These are phyloP conservation scores for Colletotrichum lindemuthianum DNA, from an alignment of 2,329 filamentous ascomycete genomes.

Conservation along the genomic window DNA sequence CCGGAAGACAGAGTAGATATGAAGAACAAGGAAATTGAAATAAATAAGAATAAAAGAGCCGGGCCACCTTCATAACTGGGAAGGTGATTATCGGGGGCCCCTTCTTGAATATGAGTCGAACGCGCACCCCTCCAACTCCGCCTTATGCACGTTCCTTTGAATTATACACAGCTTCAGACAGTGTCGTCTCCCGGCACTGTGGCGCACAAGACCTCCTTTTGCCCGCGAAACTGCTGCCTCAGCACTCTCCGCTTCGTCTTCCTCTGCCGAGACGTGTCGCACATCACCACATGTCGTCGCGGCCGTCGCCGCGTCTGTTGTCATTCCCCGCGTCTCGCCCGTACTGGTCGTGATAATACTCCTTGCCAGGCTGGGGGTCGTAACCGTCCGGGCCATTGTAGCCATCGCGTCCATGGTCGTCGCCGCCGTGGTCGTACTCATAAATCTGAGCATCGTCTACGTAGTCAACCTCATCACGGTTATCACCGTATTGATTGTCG, in stretches of 20 bases:
- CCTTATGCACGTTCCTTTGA: slow-evolving; percentile 31
- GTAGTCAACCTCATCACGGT: slow-evolving; percentile 57
- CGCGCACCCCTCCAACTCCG: slow-evolving; percentile 32
- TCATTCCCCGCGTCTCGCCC: slow-evolving; percentile 44
- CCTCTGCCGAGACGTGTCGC: not conserved
- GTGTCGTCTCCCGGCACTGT: not conserved
- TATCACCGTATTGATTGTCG: slow-evolving; percentile 58
- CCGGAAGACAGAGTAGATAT: slow-evolving; percentile 11
- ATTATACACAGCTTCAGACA: slow-evolving; percentile 26
- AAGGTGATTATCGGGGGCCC: slow-evolving; percentile 8
- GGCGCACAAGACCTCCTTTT: not conserved
- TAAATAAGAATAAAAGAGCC: slow-evolving; percentile 1
- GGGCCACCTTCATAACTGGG: not conserved
- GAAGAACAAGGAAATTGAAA: slow-evolving; percentile 10
- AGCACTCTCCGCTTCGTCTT: not conserved
- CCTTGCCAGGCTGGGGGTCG: slow-evolving; percentile 48
- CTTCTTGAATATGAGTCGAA: slow-evolving; percentile 28
- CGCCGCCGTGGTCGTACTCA: slow-evolving; percentile 60
- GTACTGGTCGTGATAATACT: slow-evolving; percentile 52
- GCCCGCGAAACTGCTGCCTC: not conserved
- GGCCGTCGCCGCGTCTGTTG: slow-evolving; percentile 46
- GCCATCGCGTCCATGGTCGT: slow-evolving; percentile 47
- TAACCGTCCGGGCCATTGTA: slow-evolving; percentile 52
- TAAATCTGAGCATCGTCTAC: slow-evolving; percentile 64
- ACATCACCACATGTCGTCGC: slow-evolving; percentile 56